Base-by-base conservation (phyloP, 2,329 filamentous ascomycete species). In the Parafenestella ontariensis region DNA sequence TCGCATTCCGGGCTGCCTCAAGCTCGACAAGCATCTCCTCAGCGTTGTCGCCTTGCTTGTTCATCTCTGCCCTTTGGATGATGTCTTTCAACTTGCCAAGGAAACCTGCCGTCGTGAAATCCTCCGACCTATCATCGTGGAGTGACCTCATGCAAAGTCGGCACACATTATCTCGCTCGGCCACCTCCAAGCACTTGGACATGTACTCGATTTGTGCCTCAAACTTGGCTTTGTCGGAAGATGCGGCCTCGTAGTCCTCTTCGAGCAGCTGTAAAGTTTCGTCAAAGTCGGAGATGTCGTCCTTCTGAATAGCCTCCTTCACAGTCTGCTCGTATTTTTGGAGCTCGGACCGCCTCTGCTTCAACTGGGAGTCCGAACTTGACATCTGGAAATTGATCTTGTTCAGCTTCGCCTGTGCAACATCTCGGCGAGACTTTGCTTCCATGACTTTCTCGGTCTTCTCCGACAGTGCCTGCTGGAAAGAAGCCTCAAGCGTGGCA, bases 111-210 rank as follows among this genome's bases (percentile, higher is more conserved):
- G 58, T 66, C 10, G 70, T 70, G 46, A 73, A 87, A 59, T 84
- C 87, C 66, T 84, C 85, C 28, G 77, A 82, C 62, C 80, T 79
- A 68, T 82, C 71, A 50, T 73, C 71, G 21, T 85, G 75, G 71
- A 96, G 92, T 3, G 81, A 75, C 48, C 92, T 85, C 39, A 85
- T 83, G 70, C 94, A 98, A 20, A 95, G 85, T 29, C 86, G 83
- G 72, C 94, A 98, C 40, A 84, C 84, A 63, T 91, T 89, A 49
- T 89, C 85, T 29, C 86, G 81, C 49, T 89, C 82, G 10, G 90
- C 83, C 20, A 82, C 83, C 31, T 85, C 82, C 46, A 91, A 79
- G 68, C 89, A 92, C 46, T 86, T 85, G 40, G 79, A 79, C 71
- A 90, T 92, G 72, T 91, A 96, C 13, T 88, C 83, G 43, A 87